These are phyloP conservation scores for Trichoderma atrobrunneum DNA, from an alignment of 2,329 filamentous ascomycete species.

Conservation along the genomic window DNA sequence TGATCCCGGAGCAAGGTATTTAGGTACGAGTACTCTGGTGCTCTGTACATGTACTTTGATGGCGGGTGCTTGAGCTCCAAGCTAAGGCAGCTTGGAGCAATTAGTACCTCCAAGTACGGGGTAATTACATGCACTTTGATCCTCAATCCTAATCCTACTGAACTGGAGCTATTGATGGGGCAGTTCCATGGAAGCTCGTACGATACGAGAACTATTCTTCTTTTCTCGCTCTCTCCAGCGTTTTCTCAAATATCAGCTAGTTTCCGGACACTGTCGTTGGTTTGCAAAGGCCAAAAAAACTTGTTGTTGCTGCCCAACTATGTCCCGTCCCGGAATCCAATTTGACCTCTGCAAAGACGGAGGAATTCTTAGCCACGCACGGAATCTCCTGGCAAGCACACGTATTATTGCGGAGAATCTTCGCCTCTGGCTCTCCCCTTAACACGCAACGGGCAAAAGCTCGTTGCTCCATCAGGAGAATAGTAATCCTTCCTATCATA, in stretches of 20 bases:
- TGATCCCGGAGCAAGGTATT: background rate
- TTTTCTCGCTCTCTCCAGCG: background rate
- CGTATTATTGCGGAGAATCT: background rate
- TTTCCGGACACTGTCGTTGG: background rate
- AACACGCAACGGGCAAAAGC: background rate
- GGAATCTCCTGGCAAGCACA: background rate
- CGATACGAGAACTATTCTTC: background rate
- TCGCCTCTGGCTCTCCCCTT: background rate
- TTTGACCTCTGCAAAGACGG: background rate
- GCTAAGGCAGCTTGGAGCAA: background rate
- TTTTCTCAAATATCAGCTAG: background rate
- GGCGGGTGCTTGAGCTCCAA: background rate
- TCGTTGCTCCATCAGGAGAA: slow-evolving; percentile 8
- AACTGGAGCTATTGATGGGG: background rate
- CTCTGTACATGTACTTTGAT: background rate
- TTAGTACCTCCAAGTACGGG: background rate
- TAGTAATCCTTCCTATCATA: slow-evolving; percentile 11
- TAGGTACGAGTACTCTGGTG: background rate
- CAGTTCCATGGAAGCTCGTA: background rate
- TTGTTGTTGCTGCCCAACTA: background rate
- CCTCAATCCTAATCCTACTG: background rate
- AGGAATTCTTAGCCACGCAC: background rate
- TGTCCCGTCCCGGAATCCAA: background rate
- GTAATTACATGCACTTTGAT: background rate
- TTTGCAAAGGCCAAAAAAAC: background rate